Evolutionary conservation across 2,329 filamentous ascomycete species (phyloP).

Genomic region (Aspergillus vadensis): DNA sequence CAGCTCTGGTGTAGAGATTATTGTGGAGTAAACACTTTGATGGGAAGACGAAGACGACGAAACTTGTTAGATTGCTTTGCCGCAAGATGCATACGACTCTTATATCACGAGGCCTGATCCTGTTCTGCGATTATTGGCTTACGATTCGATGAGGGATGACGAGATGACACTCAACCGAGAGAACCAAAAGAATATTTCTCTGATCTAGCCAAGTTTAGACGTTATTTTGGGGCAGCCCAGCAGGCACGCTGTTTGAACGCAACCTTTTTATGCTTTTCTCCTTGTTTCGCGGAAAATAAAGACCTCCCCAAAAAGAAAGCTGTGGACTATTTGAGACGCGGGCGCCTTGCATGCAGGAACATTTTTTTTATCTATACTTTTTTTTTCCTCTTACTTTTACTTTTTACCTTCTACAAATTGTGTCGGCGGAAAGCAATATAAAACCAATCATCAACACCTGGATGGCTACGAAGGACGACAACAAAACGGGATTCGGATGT

Average conservation of each 20-base stretch:
- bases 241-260: slow-evolving; percentile 36
- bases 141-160: slow-evolving; percentile 53
- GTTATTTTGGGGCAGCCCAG: slow-evolving; percentile 45
- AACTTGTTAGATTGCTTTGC: slow-evolving; percentile 43
- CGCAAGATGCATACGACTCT: slow-evolving; percentile 45
- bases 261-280: slow-evolving; percentile 27
- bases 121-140: slow-evolving; percentile 45
- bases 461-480: slow-evolving; percentile 42
- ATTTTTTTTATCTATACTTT: slow-evolving; percentile 21
- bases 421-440: slow-evolving; percentile 27
- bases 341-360: slow-evolving; percentile 30
- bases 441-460: slow-evolving; percentile 27
- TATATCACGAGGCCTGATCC: slow-evolving; percentile 44
- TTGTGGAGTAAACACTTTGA: slow-evolving; percentile 58
- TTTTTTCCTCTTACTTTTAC: slow-evolving; percentile 12
- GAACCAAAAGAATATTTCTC: slow-evolving; percentile 43
- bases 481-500: slow-evolving; percentile 30
- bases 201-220: slow-evolving; percentile 47
- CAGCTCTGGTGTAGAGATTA: slow-evolving; percentile 63
- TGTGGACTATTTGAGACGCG: slow-evolving; percentile 25
- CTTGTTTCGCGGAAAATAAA: slow-evolving; percentile 33
- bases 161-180: slow-evolving; percentile 47
- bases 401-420: slow-evolving; percentile 16
- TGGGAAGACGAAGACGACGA: slow-evolving; percentile 37
- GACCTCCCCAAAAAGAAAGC: slow-evolving; percentile 29